phyloP scores from a whole-genome alignment of 352 stramenopile species.

The Globisporangium takayamanum region DNA sequence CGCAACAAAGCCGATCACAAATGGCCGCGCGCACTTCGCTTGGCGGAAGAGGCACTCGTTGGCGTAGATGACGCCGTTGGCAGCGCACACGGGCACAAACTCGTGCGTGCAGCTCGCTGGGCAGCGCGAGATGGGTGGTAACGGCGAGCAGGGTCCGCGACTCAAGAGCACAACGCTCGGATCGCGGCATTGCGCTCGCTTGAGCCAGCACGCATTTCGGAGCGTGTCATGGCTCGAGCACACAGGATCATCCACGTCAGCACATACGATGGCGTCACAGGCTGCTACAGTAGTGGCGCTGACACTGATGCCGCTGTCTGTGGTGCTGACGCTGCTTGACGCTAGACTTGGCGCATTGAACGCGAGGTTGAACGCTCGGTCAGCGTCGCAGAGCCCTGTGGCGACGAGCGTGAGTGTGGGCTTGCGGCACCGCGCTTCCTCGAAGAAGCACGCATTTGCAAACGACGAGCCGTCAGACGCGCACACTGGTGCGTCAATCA shows the following conservation, averaged over 20 bases:
- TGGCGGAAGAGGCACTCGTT: slow-evolving; percentile 53
- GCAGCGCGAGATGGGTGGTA: slow-evolving; percentile 19
- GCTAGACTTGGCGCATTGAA: slow-evolving; percentile 20
- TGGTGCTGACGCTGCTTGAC: neutral
- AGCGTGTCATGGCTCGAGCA: slow-evolving; percentile 43
- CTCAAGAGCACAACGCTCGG: slow-evolving; percentile 17
- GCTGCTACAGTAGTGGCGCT: neutral
- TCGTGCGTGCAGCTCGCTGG: slow-evolving; percentile 28
- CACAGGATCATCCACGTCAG: slow-evolving; percentile 36
- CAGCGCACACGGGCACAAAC: slow-evolving; percentile 40
- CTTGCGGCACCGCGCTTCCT: slow-evolving; percentile 31
- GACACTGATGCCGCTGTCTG: neutral
- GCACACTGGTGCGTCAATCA: slow-evolving; percentile 35
- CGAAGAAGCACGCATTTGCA: slow-evolving; percentile 45
- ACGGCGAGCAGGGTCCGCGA: slow-evolving; percentile 20
- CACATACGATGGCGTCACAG: slow-evolving; percentile 28
- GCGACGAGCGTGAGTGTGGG: slow-evolving; percentile 17
- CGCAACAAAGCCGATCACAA: slow-evolving; percentile 9
- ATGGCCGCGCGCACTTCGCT: slow-evolving; percentile 32
- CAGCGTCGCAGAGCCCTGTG: slow-evolving; percentile 22
- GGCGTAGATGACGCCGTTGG: slow-evolving; percentile 40
- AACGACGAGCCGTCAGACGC: slow-evolving; percentile 41
- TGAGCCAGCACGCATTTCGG: slow-evolving; percentile 36
- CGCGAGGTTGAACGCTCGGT: slow-evolving; percentile 20
- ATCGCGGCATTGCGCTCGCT: slow-evolving; percentile 25